Percentiles rank a stretch among this genome's conserved stretches.
Evolutionary conservation across 1,139 yeast species (phyloP).

Genomic region (Hemisphaericaspora lyxosophila): DNA sequence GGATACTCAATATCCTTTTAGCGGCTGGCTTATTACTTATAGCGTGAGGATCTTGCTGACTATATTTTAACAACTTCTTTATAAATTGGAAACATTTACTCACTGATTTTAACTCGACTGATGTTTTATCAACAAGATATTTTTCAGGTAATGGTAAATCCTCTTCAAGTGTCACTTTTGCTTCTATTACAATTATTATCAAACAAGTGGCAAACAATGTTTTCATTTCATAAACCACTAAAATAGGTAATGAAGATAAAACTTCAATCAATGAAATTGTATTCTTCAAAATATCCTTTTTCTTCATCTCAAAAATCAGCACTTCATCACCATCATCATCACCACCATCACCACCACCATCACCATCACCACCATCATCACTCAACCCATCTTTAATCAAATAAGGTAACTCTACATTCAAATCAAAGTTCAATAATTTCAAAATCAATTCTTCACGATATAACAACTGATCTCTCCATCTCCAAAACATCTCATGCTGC

Average conservation of each 20-base stretch:
- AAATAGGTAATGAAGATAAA: constrained; percentile 42
- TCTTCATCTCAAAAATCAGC: constrained; percentile 22
- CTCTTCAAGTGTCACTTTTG: constrained; percentile 21
- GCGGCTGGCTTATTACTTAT: constrained; percentile 32
- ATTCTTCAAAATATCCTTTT: constrained; percentile 33
- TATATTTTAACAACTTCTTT: constrained; percentile 25
- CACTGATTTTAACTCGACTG: constrained; percentile 22
- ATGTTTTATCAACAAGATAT: constrained; percentile 17
- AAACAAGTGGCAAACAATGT: constrained; percentile 37
- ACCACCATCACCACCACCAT: constrained; percentile 1
- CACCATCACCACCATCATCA: constrained; percentile 2
- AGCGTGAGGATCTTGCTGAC: constrained; percentile 31
- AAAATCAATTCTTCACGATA: constrained; percentile 46
- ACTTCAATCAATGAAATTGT: constrained; percentile 39
- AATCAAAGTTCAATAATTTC: constrained; percentile 41
- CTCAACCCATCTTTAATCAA: constrained; percentile 28
- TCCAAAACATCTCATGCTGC: constrained; percentile 45
- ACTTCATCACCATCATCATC: neutral
- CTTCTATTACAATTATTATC: constrained; percentile 32
- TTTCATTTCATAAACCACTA: constrained; percentile 35
- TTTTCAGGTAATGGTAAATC: constrained; percentile 25
- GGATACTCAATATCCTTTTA: constrained; percentile 21
- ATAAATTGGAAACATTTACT: constrained; percentile 37
- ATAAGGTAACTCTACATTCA: constrained; percentile 42
- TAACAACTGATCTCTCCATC: constrained; percentile 47